Base-by-base conservation (phyloP, 179 eudicot genomes). In the Vitellaria paradoxa region DNA sequence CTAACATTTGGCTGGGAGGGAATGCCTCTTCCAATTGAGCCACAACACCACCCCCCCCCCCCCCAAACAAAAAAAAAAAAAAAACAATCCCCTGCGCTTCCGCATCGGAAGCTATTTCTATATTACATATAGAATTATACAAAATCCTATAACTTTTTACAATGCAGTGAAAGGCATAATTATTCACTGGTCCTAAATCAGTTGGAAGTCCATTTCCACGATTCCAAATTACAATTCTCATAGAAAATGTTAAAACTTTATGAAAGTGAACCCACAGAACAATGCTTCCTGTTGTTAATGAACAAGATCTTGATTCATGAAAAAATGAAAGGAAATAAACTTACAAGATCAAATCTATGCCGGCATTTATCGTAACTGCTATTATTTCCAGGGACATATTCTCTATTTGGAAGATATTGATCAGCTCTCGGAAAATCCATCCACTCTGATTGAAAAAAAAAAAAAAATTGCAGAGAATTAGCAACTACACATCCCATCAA, bases 391-490 rank as follows among this genome's bases (percentile, higher is more conserved):
- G 92, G 91, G 46, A 96, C 68, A 86, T 88, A 42, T 81, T 72
- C 81, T 53, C 99, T 98, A 79, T 82, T 81, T n/a, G 99, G 91
- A 83, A 96, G 98, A 85, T 73, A 75, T 65, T 85, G 98, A 66
- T 91, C 93, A 46, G 83, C 89, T 69, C 99, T 90, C 6, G 99
- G 99, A 82, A 96, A 96, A 86, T 96, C 99, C 65, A 96, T 96
- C 99, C 99, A 96, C 79, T 96, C 98, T 96, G 91, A 60, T 55
- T n/a, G n/a, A n/a, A n/a, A n/a, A n/a, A n/a, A n/a, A n/a, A 80
- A 69, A 74, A 72, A 46, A 70, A 49, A 50, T 77, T 64, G 9
- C 70, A 77, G n/a, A 62, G 49, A 72, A 75, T 75, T 56, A 82
- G 52, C 26, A 59, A 24, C 65, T 60, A 71, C 7, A 59, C 70